Base-by-base conservation (phyloP, 495 filamentous ascomycete genomes). In the Penicillium pulvis region DNA sequence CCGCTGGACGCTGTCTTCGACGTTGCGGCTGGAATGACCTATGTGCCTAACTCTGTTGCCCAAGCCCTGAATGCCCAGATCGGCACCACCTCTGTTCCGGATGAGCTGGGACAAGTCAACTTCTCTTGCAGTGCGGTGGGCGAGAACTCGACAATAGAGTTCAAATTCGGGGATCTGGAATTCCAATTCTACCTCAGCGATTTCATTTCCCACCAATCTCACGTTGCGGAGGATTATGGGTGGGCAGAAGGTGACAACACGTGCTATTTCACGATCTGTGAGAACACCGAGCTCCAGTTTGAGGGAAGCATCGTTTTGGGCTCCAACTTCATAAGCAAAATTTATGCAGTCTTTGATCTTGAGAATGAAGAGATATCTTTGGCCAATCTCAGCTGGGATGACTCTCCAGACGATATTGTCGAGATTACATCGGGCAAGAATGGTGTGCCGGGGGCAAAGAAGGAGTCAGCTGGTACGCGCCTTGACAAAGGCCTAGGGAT, bases 311-410 rank as follows among this genome's bases (percentile, higher is more conserved):
- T 42, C 6, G 26, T 58, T 20, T 19, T 62, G 9, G 55, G 55
- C 1, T 14, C 59, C 11, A 58, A 58, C 36, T 62, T 55, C 28
- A 50, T 57, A 14, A 55, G 48, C 3, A 33, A 24, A 1, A 10
- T 59, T 26, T 59, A 63, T 19, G 16, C 56, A 23, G 55, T 56
- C 39, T 56, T 52, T 53, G 52, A 59, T 53, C 31, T 63, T 17
- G 60, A 52, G 7, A 59, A 56, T 9, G 56, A 53, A n/a, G 50
- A 56, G 28, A n/a, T 59, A 9, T 59, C 56, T 11, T 23, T 63
- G 17, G 60, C 60, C 10, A 14, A 46, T 31, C 19, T 39, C 4
- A 43, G 33, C 14, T 33, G 30, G n/a, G 16, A 36, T 14, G 1
- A 16, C 19, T 7, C 17, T 28, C 8, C 23, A 7, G 48, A 46